Conservation (phyloP, 257 asterid species). For the Linaria vulgaris region DNA sequence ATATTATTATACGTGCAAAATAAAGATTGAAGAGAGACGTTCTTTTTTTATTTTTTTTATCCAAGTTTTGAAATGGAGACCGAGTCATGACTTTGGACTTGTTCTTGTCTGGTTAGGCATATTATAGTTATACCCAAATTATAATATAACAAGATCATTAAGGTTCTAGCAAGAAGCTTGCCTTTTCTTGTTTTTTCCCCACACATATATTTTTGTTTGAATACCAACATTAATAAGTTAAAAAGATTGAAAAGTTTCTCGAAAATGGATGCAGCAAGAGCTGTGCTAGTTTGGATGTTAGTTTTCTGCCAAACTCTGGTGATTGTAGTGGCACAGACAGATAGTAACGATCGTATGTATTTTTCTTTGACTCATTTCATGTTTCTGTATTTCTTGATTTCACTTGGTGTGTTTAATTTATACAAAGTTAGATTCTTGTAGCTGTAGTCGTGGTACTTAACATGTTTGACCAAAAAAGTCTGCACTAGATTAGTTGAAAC, state of each 20-base stretch:
- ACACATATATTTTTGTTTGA: conserved; percentile 18
- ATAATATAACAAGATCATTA: conserved; percentile 5
- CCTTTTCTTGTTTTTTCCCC: conserved; percentile 13
- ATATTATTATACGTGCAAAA: no score
- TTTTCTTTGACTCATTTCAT: not conserved
- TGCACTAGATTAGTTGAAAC: no score
- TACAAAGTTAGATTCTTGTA: conserved; percentile 4
- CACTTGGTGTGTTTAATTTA: conserved; percentile 10
- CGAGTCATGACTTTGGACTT: conserved; percentile 30
- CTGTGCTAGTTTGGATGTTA: conserved; percentile 34
- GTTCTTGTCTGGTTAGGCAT: conserved; percentile 42
- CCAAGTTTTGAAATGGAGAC: conserved; percentile 20
- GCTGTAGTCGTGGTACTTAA: no score
- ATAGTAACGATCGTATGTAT: conserved; percentile 55
- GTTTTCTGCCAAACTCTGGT: conserved; percentile 36
- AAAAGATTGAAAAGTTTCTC: conserved; percentile 20
- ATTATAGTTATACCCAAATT: conserved; percentile 36
- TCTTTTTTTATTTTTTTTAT: not conserved
- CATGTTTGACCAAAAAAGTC: conserved; percentile 4
- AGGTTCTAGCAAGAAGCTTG: conserved; percentile 14
- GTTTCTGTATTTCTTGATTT: no score
- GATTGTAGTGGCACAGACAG: conserved; percentile 40
- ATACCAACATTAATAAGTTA: not conserved
- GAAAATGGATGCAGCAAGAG: conserved; percentile 43
- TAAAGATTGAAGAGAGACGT: no score